A percentile compares a stretch with the other conserved stretches of the same genome.
These are phyloP conservation scores for Coemansia sp. DNA, from an alignment of 192 early-diverging fungal species.

Conservation along the genomic window DNA sequence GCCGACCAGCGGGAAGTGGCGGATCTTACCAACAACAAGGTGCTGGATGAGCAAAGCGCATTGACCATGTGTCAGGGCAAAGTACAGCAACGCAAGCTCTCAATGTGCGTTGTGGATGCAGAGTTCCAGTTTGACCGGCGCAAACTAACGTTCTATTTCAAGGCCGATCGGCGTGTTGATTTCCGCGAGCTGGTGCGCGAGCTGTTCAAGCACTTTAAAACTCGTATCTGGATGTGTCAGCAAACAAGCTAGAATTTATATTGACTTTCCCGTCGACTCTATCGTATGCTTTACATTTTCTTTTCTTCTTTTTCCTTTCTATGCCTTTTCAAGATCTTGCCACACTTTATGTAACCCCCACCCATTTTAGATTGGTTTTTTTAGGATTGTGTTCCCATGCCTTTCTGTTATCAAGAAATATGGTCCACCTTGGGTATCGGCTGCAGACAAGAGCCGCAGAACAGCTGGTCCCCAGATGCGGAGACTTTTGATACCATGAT, in stretches of 20 bases:
- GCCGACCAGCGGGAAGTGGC: constrained; percentile 81
- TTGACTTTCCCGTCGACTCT: constrained; percentile 1
- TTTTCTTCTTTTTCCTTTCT: not conserved
- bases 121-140: constrained; percentile 98
- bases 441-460: too few relatives aligned
- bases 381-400: not conserved
- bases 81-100: constrained; percentile 84
- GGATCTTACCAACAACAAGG: constrained; percentile 73
- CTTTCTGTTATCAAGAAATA: too few relatives aligned
- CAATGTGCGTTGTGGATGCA: constrained; percentile 95
- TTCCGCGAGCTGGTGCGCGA: constrained; percentile 95
- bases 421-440: too few relatives aligned
- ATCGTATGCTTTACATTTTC: not conserved
- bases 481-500: not conserved
- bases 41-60: constrained; percentile 88
- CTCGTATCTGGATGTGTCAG: constrained; percentile 93
- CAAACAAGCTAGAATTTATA: constrained; percentile 19
- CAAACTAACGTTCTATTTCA: constrained; percentile 97
- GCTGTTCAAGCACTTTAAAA: constrained; percentile 96
- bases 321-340: not conserved
- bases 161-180: constrained; percentile 90
- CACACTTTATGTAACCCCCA: not conserved
- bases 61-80: constrained; percentile 84
- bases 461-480: not conserved
- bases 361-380: not conserved